Conservation (phyloP, 2,329 filamentous ascomycete species). For the Chrysoporthe puriensis region DNA sequence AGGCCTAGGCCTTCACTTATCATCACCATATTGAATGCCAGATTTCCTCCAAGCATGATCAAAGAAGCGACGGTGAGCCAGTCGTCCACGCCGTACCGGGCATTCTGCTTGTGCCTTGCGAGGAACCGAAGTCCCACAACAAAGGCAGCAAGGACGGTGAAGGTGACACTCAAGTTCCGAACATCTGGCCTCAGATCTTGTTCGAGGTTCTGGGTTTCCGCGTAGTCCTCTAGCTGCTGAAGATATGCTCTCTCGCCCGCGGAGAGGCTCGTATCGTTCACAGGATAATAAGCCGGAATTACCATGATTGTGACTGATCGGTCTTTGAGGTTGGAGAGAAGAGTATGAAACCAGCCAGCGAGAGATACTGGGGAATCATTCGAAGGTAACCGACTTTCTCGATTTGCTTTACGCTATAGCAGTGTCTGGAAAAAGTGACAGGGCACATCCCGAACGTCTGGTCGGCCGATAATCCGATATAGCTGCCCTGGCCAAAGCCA, state of each 20-base stretch:
- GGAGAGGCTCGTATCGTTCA: constrained; percentile 22
- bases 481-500: neutral
- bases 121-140: constrained; percentile 16
- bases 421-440: neutral
- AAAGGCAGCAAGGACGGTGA: constrained; percentile 27
- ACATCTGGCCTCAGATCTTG: constrained; percentile 15
- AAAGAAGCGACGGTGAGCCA: constrained; percentile 16
- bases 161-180: constrained; percentile 35
- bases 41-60: constrained; percentile 13
- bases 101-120: constrained; percentile 15
- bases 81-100: constrained; percentile 20
- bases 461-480: neutral
- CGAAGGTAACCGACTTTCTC: neutral
- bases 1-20: constrained; percentile 15
- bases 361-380: neutral
- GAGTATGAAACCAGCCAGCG: neutral
- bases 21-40: constrained; percentile 21
- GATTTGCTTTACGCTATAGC: neutral
- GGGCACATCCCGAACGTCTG: neutral
- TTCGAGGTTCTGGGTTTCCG: constrained; percentile 9
- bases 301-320: constrained; percentile 7
- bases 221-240: constrained; percentile 12
- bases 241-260: constrained; percentile 17
- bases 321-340: neutral
- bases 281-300: constrained; percentile 16